Evolutionary conservation across 2,329 filamentous ascomycete species (phyloP), one percentile per base, ranked within the genome.

Genomic region (Neonectria ditissima): DNA sequence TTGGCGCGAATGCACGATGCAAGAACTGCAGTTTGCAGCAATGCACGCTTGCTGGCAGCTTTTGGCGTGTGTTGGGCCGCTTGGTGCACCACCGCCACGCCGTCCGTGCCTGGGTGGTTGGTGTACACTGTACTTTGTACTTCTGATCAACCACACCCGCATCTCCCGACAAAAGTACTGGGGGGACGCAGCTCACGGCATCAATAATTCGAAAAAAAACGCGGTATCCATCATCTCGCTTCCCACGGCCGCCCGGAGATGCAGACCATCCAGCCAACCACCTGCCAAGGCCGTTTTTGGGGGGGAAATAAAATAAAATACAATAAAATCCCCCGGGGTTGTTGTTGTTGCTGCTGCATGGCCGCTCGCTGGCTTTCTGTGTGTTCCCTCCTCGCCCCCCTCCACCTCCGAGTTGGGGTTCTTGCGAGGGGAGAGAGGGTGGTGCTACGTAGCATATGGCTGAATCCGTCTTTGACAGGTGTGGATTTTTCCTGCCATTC

Each of bases 241-340:
- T 59, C 56, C 56, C 32, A 39, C 39, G 30, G 51, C 18, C 18
- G 50, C 48, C 43, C 48, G 48, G 48, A 59, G 50, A 53, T 59
- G 56, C 39, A 59, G 39, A 50, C 11, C 14, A n/a, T 37, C 18
- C 56, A 59, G 56, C 56, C 56, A 59, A 53, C 56, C 56, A 53
- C 56, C 52, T 41, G 56, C 56, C 56, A 59, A 51, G 56, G 56
- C 39, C 56, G 26, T 43, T 32, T n/a, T n/a, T n/a, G n/a, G n/a
- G n/a, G n/a, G n/a, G n/a, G n/a, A n/a, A n/a, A n/a, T n/a, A n/a
- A n/a, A n/a, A n/a, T n/a, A n/a, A n/a, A n/a, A n/a, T n/a, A n/a
- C n/a, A n/a, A n/a, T 41, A 59, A 59, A 59, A 54, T 59, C 56
- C 56, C 56, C 56, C 41, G 56, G 48, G 56, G n/a, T n/a, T n/a